Conservation (phyloP, 129 eudicot species). For the Lactuca saligna region DNA sequence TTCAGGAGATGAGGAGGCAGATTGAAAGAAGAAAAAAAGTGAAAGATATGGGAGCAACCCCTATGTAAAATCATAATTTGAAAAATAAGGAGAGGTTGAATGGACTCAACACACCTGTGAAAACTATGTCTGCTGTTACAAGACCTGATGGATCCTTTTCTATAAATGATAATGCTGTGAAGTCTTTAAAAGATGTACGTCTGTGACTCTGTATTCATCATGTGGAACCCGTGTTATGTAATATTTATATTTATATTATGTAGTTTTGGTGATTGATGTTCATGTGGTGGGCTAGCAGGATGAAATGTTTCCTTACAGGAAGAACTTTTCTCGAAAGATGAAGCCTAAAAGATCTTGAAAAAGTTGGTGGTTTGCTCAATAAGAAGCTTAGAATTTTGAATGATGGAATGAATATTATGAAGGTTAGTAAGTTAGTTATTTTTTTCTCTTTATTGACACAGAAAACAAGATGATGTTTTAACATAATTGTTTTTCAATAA, state of each 20-base stretch:
- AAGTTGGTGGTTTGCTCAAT: slow-evolving; percentile 51
- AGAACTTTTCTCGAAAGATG: slow-evolving; percentile 41
- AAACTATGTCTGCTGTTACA: slow-evolving; percentile 28
- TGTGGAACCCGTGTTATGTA: no score
- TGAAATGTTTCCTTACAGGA: slow-evolving; percentile 31
- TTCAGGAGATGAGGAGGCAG: no score
- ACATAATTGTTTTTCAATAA: no score
- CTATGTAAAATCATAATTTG: slow-evolving; percentile 34
- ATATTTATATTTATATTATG: no score
- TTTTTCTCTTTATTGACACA: background rate
- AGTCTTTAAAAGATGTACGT: slow-evolving; percentile 48
- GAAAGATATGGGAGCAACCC: background rate
- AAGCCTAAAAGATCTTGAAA: slow-evolving; percentile 64
- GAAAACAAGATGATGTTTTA: background rate
- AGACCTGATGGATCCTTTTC: slow-evolving; percentile 41
- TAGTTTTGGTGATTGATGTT: background rate
- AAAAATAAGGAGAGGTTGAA: slow-evolving; percentile 53
- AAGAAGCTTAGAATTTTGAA: slow-evolving; percentile 77
- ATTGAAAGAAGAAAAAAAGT: no score
- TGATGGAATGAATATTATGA: slow-evolving; percentile 29
- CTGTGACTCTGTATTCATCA: no score
- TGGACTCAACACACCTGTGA: slow-evolving; percentile 40
- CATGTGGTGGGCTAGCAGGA: slow-evolving; percentile 49
- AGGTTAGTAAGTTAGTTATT: slow-evolving; percentile 3
- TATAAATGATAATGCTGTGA: slow-evolving; percentile 33